Evolutionary conservation across 1,139 yeast genomes (phyloP).

Genomic region (Geotrichum aggregatum): DNA sequence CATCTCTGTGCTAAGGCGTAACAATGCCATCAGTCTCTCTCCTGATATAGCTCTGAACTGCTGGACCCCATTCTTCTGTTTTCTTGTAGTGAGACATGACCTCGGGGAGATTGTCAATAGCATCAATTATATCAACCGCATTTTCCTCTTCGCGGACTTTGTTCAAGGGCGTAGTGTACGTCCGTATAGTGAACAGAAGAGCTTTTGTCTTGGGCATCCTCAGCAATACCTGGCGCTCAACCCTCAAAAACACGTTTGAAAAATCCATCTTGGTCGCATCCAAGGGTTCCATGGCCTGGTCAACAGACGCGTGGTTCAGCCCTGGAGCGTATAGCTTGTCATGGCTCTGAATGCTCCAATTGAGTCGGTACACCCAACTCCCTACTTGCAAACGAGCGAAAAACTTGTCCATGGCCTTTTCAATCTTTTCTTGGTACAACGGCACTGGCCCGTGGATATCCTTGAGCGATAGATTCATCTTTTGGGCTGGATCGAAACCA

Average conservation of each 20-base stretch:
- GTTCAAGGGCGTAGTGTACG: constrained; percentile 60
- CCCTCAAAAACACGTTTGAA: constrained; percentile 52
- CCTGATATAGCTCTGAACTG: constrained; percentile 48
- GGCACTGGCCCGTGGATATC: constrained; percentile 63
- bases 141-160: constrained; percentile 46
- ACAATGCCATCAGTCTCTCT: constrained; percentile 31
- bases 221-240: constrained; percentile 60
- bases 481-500: constrained; percentile 62
- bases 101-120: constrained; percentile 57
- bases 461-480: constrained; percentile 43
- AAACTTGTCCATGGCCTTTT: constrained; percentile 58
- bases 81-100: constrained; percentile 58
- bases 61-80: constrained; percentile 61
- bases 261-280: constrained; percentile 51
- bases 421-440: constrained; percentile 51
- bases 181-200: constrained; percentile 56
- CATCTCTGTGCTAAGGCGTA: too few relatives aligned
- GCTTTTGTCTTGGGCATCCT: constrained; percentile 55
- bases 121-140: constrained; percentile 48
- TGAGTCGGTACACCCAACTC: constrained; percentile 55
- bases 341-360: constrained; percentile 62
- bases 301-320: constrained; percentile 45
- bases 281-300: constrained; percentile 31
- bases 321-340: constrained; percentile 49
- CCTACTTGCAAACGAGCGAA: constrained; percentile 50